Evolutionary conservation across 83 land plant genomes (phyloP).

Genomic region (Larix sibirica): DNA sequence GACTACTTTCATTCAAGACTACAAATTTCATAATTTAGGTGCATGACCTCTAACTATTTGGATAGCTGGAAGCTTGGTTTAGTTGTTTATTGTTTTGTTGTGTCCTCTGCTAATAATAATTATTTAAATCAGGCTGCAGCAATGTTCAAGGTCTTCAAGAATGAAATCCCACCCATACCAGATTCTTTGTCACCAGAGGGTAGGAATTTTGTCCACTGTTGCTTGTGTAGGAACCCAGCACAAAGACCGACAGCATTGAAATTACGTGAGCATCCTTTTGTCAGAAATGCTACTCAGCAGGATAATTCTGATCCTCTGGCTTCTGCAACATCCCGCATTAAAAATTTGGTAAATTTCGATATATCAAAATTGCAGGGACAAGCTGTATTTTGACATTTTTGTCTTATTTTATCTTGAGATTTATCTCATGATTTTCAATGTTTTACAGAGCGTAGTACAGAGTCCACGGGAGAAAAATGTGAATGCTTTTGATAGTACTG

Average conservation of each 20-base stretch:
- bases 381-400: not conserved
- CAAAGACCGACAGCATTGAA: constrained; percentile 63
- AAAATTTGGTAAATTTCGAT: not conserved
- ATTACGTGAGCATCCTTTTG: constrained; percentile 75
- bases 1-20: not conserved
- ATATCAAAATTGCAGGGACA: constrained; percentile 10
- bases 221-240: constrained; percentile 76
- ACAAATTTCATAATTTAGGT: not conserved
- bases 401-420: constrained; percentile 3
- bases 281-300: constrained; percentile 22
- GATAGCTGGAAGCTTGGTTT: not conserved
- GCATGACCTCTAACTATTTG: not conserved
- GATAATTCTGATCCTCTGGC: constrained; percentile 21
- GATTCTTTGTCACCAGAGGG: constrained; percentile 66
- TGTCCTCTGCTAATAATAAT: not conserved
- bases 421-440: not conserved
- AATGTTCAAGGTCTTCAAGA: constrained; percentile 74
- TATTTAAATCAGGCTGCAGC: constrained; percentile 63
- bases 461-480: not conserved
- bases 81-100: not conserved
- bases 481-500: not conserved
- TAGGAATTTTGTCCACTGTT: constrained; percentile 55
- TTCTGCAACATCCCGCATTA: not conserved
- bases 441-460: constrained; percentile 6
- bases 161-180: constrained; percentile 65